Conservation (phyloP, 108 stramenopile genomes). For the Cyclotella choctawhatcheeana region DNA sequence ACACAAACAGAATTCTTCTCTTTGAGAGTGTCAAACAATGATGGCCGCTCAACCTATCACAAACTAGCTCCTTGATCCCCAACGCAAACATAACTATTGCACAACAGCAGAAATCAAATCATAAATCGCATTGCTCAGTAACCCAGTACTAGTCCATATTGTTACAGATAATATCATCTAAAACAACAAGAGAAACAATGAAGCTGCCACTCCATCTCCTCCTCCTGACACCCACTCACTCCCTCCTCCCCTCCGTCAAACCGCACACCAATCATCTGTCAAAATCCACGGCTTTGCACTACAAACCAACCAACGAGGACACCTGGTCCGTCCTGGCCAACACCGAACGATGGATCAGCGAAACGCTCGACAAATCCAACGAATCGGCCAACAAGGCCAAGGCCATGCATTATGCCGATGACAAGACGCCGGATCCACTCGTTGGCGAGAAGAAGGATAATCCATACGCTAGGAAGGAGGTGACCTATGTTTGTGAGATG, state of each 20-base stretch:
- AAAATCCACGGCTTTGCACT: neutral
- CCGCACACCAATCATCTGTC: neutral
- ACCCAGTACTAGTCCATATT: too few species aligned
- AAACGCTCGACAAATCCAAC: slow-evolving; percentile 57
- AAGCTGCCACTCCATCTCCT: slow-evolving; percentile 20
- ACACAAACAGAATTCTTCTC: too few species aligned
- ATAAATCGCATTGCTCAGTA: too few species aligned
- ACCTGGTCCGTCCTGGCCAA: slow-evolving; percentile 74
- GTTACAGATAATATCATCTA: too few species aligned
- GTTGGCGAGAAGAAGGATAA: slow-evolving; percentile 32
- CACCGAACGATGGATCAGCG: slow-evolving; percentile 81
- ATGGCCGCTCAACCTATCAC: too few species aligned
- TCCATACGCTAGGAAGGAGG: slow-evolving; percentile 81
- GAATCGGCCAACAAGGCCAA: slow-evolving; percentile 23
- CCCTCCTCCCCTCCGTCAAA: slow-evolving; percentile 6
- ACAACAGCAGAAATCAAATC: too few species aligned
- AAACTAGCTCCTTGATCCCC: too few species aligned
- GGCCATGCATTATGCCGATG: slow-evolving; percentile 35
- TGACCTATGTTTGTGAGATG: slow-evolving; percentile 79
- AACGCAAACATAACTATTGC: too few species aligned
- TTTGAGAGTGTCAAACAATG: too few species aligned
- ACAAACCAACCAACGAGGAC: slow-evolving; percentile 25
- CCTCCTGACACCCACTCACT: slow-evolving; percentile 8
- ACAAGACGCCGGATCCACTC: slow-evolving; percentile 19
- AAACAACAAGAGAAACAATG: too few species aligned